Percentiles rank a stretch among this genome's conserved stretches.
Conservation (phyloP, 2,329 filamentous ascomycete genomes). For the Aspergillus versicolor region DNA sequence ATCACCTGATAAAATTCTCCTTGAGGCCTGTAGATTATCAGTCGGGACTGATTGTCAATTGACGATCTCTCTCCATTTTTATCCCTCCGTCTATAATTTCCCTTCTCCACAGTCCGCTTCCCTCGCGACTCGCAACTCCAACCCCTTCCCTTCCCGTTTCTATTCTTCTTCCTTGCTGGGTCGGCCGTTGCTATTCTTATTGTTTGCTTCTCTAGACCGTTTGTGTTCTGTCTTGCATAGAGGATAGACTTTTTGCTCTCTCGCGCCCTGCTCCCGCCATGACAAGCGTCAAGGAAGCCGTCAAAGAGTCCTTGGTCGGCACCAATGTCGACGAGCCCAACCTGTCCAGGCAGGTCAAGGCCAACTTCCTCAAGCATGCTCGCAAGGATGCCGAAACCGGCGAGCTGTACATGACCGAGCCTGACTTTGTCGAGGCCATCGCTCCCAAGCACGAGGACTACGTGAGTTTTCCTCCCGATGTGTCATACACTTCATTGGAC, state of each 20-base stretch:
- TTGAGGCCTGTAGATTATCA: background rate
- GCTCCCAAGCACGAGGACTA: conserved; percentile 86
- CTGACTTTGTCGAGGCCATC: conserved; percentile 90
- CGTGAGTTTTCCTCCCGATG: conserved; percentile 57
- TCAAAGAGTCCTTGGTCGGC: conserved; percentile 80
- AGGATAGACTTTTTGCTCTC: conserved; percentile 8
- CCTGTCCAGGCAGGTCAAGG: conserved; percentile 72
- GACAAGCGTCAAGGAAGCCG: conserved; percentile 61
- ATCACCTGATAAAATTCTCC: too few species aligned
- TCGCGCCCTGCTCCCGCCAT: conserved; percentile 28
- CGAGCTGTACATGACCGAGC: conserved; percentile 75
- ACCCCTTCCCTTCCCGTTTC: conserved; percentile 18
- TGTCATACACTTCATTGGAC: conserved; percentile 11
- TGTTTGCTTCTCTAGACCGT: conserved; percentile 1
- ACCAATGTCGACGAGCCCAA: conserved; percentile 52
- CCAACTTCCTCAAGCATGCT: conserved; percentile 74
- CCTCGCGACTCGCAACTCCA: conserved; percentile 13
- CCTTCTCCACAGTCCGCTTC: conserved; percentile 19
- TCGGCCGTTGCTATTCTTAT: conserved; percentile 12
- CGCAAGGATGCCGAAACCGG: conserved; percentile 71
- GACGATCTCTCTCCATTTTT: conserved; percentile 18
- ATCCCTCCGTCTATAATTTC: conserved; percentile 10
- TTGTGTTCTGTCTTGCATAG: conserved; percentile 5
- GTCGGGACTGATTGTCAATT: conserved; percentile 5
- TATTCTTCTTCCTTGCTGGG: background rate